Evolutionary conservation across 202 grass and related monocot genomes (phyloP).

Genomic region (Dendrocalamus latiflorus): DNA sequence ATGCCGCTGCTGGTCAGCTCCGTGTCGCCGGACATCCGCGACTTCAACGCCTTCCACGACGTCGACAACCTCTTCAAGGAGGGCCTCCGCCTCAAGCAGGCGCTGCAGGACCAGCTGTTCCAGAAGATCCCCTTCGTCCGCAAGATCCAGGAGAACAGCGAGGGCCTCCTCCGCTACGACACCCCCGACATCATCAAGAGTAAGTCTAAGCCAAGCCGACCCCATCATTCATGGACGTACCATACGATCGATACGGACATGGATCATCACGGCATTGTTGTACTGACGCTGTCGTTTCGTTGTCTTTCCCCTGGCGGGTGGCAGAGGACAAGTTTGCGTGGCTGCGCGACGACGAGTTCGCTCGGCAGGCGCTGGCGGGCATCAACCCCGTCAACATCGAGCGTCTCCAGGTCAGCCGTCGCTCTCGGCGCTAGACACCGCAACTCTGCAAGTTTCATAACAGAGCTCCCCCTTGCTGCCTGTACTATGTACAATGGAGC

Average conservation of each 20-base stretch:
- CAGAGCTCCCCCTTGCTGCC: background rate
- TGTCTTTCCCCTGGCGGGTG: background rate
- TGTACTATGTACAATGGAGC: background rate
- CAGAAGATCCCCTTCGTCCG: too few species aligned
- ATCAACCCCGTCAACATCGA: slow-evolving; percentile 88
- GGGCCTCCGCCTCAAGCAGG: too few species aligned
- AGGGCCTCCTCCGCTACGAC: too few species aligned
- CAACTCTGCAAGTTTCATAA: background rate
- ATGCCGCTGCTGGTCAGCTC: too few species aligned
- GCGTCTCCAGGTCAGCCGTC: slow-evolving; percentile 58
- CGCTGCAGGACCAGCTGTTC: too few species aligned
- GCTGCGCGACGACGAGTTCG: slow-evolving; percentile 91
- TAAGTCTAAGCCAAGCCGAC: slow-evolving; percentile 5
- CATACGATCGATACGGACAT: slow-evolving; percentile 1
- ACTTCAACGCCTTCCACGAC: too few species aligned
- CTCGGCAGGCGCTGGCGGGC: slow-evolving; percentile 76
- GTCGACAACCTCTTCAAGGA: too few species aligned
- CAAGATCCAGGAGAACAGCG: too few species aligned
- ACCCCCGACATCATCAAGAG: too few species aligned
- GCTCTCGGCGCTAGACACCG: background rate
- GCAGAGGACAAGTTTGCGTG: slow-evolving; percentile 96
- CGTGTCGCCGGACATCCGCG: too few species aligned
- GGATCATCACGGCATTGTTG: background rate
- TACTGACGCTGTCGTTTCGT: background rate
- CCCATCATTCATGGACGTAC: background rate